Evolutionary conservation across 441 rosid genomes (phyloP), one percentile per base, ranked within the genome.

Genomic region (Gossypium davidsonii): DNA sequence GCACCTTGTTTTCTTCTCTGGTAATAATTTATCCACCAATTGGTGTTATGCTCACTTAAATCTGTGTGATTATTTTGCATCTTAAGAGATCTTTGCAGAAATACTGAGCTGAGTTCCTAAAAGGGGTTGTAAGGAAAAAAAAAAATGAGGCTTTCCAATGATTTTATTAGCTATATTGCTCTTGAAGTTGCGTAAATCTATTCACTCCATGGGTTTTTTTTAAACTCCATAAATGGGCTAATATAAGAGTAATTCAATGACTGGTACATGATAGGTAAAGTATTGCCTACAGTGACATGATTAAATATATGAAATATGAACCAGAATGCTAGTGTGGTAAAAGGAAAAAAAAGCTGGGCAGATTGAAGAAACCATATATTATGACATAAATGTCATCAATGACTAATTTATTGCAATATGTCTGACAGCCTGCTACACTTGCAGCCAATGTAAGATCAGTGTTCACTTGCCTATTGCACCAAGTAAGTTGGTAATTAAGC

Each of bases 401-500:
- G 68, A 69, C 74, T 83, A 65, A 82, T 73, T 78, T 39, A 64
- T 64, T 78, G 72, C 72, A 51, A 67, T 34, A 61, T 53, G 60
- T 78, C 76, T 77, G 71, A 74, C 95, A 95, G 99, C 90, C 98
- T 60, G 78, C 91, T 67, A 84, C 86, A 15, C 90, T 87, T 79
- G 99, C 98, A 66, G 76, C 88, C 79, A 90, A 96, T 75, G 94
- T 92, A 70, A 96, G 88, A 82, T 81, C 92, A 60, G 93, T 91
- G 76, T 91, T 96, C 85, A 93, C 97, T 78, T 91, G 97, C 84
- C 87, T 93, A 74, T 83, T 93, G 59, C 93, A 90, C 84, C 97
- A 93, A 84, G 99, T 95, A 88, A 88, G 89, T 78, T 79, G 80
- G 75, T 80, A 53, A 73, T 26, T 71, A 53, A 71, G 74, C 60